Conservation (phyloP, 1,139 yeast species). For the Scheffersomyces titani region DNA sequence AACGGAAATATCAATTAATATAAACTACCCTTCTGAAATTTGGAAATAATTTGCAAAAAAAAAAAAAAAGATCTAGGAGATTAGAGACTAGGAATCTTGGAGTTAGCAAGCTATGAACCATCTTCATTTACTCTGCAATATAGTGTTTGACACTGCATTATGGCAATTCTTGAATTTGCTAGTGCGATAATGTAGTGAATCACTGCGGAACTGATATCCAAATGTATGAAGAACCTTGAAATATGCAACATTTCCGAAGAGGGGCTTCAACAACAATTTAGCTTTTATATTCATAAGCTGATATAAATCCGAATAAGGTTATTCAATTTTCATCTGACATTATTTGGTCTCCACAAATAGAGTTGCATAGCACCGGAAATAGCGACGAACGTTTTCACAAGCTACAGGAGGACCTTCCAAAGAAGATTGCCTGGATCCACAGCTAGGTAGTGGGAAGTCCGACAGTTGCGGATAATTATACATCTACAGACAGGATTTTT, state of each 20-base stretch:
- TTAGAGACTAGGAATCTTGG: no score
- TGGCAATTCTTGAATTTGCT: no score
- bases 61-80: no score
- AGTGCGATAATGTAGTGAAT: not conserved
- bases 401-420: not conserved
- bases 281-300: no score
- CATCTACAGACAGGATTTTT: not conserved
- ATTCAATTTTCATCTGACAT: not conserved
- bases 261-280: not conserved
- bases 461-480: not conserved
- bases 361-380: not conserved
- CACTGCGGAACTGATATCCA: not conserved
- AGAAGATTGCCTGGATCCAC: not conserved
- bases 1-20: no score
- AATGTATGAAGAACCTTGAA: not conserved
- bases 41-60: no score
- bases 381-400: not conserved
- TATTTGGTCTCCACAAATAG: not conserved
- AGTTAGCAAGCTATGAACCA: no score
- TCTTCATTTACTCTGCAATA: no score
- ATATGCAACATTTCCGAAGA: not conserved
- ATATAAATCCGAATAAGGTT: not conserved
- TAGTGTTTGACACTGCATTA: no score
- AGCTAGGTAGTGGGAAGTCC: no score
- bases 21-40: no score